A percentile compares a stretch with the other conserved stretches of the same genome.
phyloP scores from a whole-genome alignment of 106 monocot genomes.

The Gastrodia elata region DNA sequence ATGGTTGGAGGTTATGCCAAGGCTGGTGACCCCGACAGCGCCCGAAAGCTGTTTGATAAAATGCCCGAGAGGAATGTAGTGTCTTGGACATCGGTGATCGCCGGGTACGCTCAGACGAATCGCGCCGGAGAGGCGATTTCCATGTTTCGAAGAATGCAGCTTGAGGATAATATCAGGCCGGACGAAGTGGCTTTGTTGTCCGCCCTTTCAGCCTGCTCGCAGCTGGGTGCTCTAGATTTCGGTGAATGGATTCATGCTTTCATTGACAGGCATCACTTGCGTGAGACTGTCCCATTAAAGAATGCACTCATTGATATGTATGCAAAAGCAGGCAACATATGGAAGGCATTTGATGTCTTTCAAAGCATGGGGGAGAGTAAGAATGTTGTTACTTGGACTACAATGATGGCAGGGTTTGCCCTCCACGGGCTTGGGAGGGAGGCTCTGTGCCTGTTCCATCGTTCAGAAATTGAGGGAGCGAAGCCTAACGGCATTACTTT shows the following conservation, averaged over 20 bases:
- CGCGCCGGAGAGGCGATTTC: conserved; percentile 36
- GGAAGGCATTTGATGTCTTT: conserved; percentile 50
- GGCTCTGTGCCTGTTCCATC: conserved; percentile 38
- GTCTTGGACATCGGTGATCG: conserved; percentile 55
- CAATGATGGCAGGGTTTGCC: conserved; percentile 72
- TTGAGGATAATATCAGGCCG: conserved; percentile 36
- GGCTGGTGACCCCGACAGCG: conserved; percentile 34
- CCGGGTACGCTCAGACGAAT: conserved; percentile 41
- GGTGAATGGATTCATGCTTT: conserved; percentile 68
- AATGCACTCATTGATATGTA: conserved; percentile 90
- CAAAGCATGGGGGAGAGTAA: conserved; percentile 34
- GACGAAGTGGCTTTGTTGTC: conserved; percentile 58
- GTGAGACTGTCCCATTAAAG: conserved; percentile 27
- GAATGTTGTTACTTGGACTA: conserved; percentile 60
- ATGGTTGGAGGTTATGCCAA: conserved; percentile 53
- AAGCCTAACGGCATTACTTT: conserved; percentile 66
- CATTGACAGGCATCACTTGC: conserved; percentile 24
- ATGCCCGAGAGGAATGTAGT: conserved; percentile 47
- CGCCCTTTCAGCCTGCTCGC: conserved; percentile 47
- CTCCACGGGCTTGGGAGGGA: conserved; percentile 54
- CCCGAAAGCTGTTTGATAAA: conserved; percentile 27
- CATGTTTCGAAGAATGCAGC: conserved; percentile 50
- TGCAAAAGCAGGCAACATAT: conserved; percentile 62
- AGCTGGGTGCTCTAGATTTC: conserved; percentile 53
- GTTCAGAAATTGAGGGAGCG: conserved; percentile 45